Evolutionary conservation across 2,329 filamentous ascomycete species (phyloP), one percentile per base, ranked within the genome.

Genomic region (Mycosphaerella sp.): DNA sequence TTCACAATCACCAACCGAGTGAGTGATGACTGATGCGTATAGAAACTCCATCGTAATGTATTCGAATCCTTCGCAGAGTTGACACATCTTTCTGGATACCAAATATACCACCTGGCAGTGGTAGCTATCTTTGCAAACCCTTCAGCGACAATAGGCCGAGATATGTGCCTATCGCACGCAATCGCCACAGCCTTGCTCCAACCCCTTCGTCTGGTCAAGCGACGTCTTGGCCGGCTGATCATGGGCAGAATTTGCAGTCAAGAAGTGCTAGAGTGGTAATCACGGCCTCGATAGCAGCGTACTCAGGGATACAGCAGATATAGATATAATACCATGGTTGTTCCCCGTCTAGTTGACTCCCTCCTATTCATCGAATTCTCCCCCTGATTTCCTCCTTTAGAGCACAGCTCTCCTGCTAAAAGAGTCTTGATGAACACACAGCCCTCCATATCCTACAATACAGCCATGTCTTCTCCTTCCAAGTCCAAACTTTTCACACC

Each of bases 401-500:
- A 10, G 4, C 13, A 34, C 30, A 34, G 13, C 30, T 34, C 13
- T 12, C 30, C 30, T 8, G 30, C 30, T 10, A 25, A 25, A 1
- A 25, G 7, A 25, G 21, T 21, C 21, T 4, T 21, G 21, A 21
- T 21, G 4, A 32, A 32, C 3, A 10, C 30, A n/a, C 3, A 32
- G 9, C 30, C 13, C 30, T 32, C 30, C 30, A 32, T n/a, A 35
- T 21, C 17, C 18, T 17, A 25, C 16, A 9, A 13, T 1, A 47
- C 25, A 47, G 40, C 40, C 39, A 49, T 49, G 47, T 32, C 47
- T 35, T 32, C 47, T 5, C 47, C 47, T 2, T 27, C 25, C 3
- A 7, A 41, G 25, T 14, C 48, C 2, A 44, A 40, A 2, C 41
- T 50, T 21, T 50, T 50, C 21, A n/a, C 48, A 16, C 48, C 48